Evolutionary conservation across 495 filamentous ascomycete genomes (phyloP), one percentile per base, ranked within the genome.

Genomic region (Aspergillus kassunensis): DNA sequence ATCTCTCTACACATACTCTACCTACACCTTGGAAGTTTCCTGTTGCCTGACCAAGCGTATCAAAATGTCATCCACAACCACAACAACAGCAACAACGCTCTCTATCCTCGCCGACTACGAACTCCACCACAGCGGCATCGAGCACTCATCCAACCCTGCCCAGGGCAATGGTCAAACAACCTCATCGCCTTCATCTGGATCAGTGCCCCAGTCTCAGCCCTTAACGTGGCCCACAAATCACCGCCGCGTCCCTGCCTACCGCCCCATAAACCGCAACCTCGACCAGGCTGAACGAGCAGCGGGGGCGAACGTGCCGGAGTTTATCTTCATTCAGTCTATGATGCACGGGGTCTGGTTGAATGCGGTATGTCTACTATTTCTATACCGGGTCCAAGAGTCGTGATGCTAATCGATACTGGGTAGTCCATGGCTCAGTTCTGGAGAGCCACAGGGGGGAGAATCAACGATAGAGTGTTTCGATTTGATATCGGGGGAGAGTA

Each of bases 401-500:
- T 44, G 20, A 25, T 19, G 6, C 9, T 20, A 16, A 46, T 9
- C 3, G 20, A 30, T 44, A 35, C 0, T 51, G 19, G 41, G 45
- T 51, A 77, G 68, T 56, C 55, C 4, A 56, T 67, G 24, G 51
- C 63, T n/a, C 60, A 65, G 21, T 45, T 74, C 5, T 79, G 77
- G 76, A 51, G 65, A 9, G 57, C 58, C 24, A 80, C 75, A 0
- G 68, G 67, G 2, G 77, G 76, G 6, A 72, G 58, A 45, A 54
- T 79, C 19, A 71, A 71, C 34, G 64, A 70, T 21, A 59, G 63
- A 37, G 59, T 71, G 7, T 80, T 79, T 49, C 62, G 64, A 16
- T 70, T 74, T 57, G 71, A 77, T 20, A 62, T 81, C 47, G 77
- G 78, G 6, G 75, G 76, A 6, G 78, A 81, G 53, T 77, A 68